phyloP scores from a whole-genome alignment of 495 filamentous ascomycete species.

The Friedmanniomyces simplex region DNA sequence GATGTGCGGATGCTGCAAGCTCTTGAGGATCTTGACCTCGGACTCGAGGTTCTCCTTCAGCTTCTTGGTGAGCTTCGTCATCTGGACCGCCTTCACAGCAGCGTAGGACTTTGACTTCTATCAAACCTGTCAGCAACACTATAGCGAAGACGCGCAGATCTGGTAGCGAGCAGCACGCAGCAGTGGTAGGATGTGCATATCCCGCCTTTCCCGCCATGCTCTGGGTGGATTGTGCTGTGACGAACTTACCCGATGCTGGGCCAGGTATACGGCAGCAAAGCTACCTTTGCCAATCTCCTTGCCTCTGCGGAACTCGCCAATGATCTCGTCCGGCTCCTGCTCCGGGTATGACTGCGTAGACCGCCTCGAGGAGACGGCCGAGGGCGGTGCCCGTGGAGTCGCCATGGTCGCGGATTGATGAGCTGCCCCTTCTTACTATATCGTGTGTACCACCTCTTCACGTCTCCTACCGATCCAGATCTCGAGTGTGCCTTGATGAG shows the following conservation, averaged over 20 bases:
- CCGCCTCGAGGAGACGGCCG: slow-evolving; percentile 4
- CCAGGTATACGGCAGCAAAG: slow-evolving; percentile 88
- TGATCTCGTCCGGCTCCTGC: slow-evolving; percentile 43
- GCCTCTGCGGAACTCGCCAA: slow-evolving; percentile 67
- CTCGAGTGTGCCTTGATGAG: background rate
- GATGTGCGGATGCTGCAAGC: slow-evolving; percentile 89
- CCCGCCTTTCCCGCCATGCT: background rate
- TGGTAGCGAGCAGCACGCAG: background rate
- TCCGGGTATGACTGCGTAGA: slow-evolving; percentile 26
- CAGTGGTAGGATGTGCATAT: background rate
- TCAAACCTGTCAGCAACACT: slow-evolving; percentile 1
- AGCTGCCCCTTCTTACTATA: background rate
- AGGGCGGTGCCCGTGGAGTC: background rate
- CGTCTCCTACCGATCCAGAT: background rate
- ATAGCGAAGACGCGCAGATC: background rate
- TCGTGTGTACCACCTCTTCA: background rate
- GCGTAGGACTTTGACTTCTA: slow-evolving; percentile 55
- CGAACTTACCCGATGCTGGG: slow-evolving; percentile 65
- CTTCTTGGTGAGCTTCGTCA: slow-evolving; percentile 83
- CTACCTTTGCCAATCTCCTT: slow-evolving; percentile 89
- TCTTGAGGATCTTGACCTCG: slow-evolving; percentile 89
- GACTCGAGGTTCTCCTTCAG: slow-evolving; percentile 89
- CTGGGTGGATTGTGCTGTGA: background rate
- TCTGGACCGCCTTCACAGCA: slow-evolving; percentile 91
- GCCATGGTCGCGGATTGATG: slow-evolving; percentile 1